Evolutionary conservation across 495 filamentous ascomycete genomes (phyloP).

Genomic region (Pyrenula massariospora): DNA sequence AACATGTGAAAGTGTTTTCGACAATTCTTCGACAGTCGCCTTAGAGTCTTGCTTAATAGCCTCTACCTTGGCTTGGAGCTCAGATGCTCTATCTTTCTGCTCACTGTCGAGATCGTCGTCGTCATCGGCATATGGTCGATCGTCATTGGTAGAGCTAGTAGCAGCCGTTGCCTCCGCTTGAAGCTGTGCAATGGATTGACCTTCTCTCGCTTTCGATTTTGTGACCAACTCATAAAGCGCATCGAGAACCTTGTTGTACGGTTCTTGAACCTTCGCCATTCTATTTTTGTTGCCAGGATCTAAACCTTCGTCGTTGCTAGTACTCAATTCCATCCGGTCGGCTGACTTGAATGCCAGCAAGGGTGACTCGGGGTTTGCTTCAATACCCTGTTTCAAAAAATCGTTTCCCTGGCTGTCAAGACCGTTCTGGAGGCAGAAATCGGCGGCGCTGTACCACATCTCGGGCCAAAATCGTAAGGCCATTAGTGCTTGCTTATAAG

Average conservation of each 20-base stretch:
- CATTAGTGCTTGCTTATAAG: slow-evolving; percentile 92
- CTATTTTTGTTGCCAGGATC: slow-evolving; percentile 52
- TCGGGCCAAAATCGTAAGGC: slow-evolving; percentile 86
- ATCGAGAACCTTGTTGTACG: slow-evolving; percentile 73
- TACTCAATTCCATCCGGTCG: slow-evolving; percentile 68
- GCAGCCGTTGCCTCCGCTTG: slow-evolving; percentile 39
- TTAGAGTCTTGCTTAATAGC: slow-evolving; percentile 58
- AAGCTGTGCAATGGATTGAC: slow-evolving; percentile 55
- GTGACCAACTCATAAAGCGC: slow-evolving; percentile 70
- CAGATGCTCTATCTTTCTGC: slow-evolving; percentile 36
- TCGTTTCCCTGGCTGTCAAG: slow-evolving; percentile 57
- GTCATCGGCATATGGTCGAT: slow-evolving; percentile 35
- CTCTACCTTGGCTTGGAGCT: slow-evolving; percentile 54
- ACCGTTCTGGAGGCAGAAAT: slow-evolving; percentile 80
- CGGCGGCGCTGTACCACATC: slow-evolving; percentile 89
- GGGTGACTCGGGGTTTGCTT: slow-evolving; percentile 88
- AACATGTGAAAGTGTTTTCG: slow-evolving; percentile 69
- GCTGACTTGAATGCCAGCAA: slow-evolving; percentile 79
- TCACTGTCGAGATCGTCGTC: slow-evolving; percentile 47
- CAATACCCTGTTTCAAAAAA: slow-evolving; percentile 69
- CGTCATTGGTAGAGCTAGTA: slow-evolving; percentile 35
- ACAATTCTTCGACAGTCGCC: slow-evolving; percentile 59
- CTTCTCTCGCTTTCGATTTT: slow-evolving; percentile 61
- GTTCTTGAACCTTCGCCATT: slow-evolving; percentile 62
- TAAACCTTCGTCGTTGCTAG: slow-evolving; percentile 58